Conservation (phyloP, 208 protist species). For the Leishmania major region DNA sequence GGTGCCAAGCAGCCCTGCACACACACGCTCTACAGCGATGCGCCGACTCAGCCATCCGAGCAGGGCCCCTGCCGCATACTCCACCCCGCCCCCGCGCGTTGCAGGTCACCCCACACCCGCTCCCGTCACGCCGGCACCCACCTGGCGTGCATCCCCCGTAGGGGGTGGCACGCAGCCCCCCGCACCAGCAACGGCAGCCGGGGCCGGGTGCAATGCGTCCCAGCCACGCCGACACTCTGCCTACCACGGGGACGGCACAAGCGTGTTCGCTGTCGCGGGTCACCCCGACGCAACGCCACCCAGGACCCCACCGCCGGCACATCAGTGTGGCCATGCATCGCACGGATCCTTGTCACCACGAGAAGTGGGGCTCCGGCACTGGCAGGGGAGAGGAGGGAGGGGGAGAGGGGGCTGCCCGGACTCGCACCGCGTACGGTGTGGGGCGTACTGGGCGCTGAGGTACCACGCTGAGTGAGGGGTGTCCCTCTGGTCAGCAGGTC, state of each 20-base stretch:
- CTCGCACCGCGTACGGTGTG: neutral
- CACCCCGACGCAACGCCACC: neutral
- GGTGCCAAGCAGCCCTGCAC: neutral
- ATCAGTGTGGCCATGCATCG: neutral
- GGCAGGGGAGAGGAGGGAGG: neutral
- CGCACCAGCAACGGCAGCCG: neutral
- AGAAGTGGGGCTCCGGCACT: neutral
- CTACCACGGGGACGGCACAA: neutral
- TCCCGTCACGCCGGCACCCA: neutral
- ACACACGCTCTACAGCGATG: too few relatives aligned
- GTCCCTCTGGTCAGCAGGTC: neutral
- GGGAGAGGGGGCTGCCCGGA: neutral
- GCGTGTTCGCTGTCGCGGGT: neutral
- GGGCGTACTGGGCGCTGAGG: neutral
- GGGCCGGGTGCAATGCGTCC: neutral
- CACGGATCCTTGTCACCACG: neutral
- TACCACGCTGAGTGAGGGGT: neutral
- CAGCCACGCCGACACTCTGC: neutral
- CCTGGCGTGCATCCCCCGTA: neutral
- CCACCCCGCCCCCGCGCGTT: neutral
- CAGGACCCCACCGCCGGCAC: neutral
- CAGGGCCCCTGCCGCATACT: neutral
- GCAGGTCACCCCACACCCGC: neutral
- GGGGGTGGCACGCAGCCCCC: neutral
- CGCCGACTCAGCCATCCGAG: neutral